Base-by-base conservation (phyloP, 352 stramenopile species). In the Phytopythium litorale region DNA sequence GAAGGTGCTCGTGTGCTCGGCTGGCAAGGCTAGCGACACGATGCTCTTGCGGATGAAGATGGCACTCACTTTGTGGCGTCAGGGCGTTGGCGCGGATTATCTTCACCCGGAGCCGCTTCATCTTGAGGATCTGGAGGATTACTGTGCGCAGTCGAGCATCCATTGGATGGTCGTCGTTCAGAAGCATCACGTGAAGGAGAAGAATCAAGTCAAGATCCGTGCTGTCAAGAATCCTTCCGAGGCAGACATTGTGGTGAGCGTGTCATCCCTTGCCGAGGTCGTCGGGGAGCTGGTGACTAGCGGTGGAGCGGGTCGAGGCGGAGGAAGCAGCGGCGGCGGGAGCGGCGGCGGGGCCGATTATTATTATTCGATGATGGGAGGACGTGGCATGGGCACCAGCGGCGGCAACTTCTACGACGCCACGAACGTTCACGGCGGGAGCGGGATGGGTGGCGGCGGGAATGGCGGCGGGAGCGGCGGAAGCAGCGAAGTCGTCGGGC, bases 111-210 rank as follows among this genome's bases (percentile, higher is more conserved):
- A 96, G 25, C 73, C 75, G 19, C 62, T 92, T 56, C 81, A 92
- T 32, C 62, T 94, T 5, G 84, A 94, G 67, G 84, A 94, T 56
- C 56, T 96, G 11, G 87, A 96, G 62, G 84, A 91, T 37, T 92
- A 93, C 45, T 94, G 85, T 49, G 72, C 81, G 2, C 80, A 89
- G 56, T 78, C 91, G 46, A 78, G 76, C 37, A 84, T 92, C 16
- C 74, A 85, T 43, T 93, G 79, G 73, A 96, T 96, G 85, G 75
- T 96, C 13, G 88, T 96, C 48, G 83, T 96, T 9, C 84, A 91
- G 63, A 92, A 87, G 33, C 85, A 94, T 62, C 66, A 92, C 72
- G 86, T 93, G 64, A 68, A 70, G 48, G 85, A 94, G 48, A 96
- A 94, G 71, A 86, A 92, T 43, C 84, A 92, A 43, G 79, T 96